Base-by-base conservation (phyloP, 768 basidiomycete species). In the Chalciporus chontae region DNA sequence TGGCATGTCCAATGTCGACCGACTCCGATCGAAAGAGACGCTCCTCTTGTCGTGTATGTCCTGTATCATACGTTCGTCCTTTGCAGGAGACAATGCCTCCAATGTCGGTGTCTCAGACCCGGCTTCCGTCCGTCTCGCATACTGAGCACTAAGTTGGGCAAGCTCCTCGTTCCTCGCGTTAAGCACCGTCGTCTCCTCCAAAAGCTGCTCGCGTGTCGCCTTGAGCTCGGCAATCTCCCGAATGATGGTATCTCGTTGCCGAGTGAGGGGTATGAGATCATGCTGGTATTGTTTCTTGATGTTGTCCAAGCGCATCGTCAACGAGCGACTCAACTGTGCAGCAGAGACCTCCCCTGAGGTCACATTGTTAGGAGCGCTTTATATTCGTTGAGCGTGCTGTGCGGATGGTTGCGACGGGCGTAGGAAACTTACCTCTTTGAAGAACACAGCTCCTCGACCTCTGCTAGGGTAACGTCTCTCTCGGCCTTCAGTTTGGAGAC, bases 111-210 rank as follows among this genome's bases (percentile, higher is more conserved):
- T 51, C 8, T 60, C 58, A 19, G 61, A 14, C 29, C 56, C 26
- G 23, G 53, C 45, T 43, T 96, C 94, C 61, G 90, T 78, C 52
- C 90, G 85, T 31, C 90, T 83, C 9, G 82, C 71, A 54, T 94
- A 90, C 27, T 91, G 87, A 5, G 85, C 78, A 56, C 88, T 89
- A 39, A 97, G 79, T 65, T 93, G 88, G 1, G 89, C 87, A 6
- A 99, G 77, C 65, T 94, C 90, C 60, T 94, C 93, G 70, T 98
- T 98, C 42, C 93, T 83, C 6, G 84, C 85, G 64, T 91, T 92
- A 43, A 99, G 78, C 18, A 85, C 85, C 0, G 92, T 87, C 0
- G 93, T 90, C 71, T 99, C 96, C 61, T 95, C 94, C 36, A 94
- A 71, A 69, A 89, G 87, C 37, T 85, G 79, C 56, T 96, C 93